A percentile compares a stretch with the other conserved stretches of the same genome.
phyloP scores from a whole-genome alignment of 1,139 yeast genomes.

The Hanseniaspora uvarum region DNA sequence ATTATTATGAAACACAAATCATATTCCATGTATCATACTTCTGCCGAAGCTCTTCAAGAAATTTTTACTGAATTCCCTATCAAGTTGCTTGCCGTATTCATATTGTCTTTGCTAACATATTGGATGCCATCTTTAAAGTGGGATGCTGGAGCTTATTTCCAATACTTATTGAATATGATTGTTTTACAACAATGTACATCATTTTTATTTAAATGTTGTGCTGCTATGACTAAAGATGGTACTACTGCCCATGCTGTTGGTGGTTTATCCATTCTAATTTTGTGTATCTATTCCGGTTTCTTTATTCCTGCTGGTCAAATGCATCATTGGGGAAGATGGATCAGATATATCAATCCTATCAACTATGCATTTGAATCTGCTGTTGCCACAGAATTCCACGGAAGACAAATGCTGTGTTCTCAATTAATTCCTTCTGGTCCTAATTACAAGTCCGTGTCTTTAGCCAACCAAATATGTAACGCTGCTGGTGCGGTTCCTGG shows the following conservation, averaged over 20 bases:
- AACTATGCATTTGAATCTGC: conserved; percentile 47
- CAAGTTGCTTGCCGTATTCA: conserved; percentile 39
- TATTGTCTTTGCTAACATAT: conserved; percentile 43
- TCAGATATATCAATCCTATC: conserved; percentile 48
- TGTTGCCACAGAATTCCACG: conserved; percentile 49
- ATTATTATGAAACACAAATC: conserved; percentile 53
- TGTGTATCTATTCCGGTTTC: conserved; percentile 51
- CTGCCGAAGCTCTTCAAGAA: conserved; percentile 54
- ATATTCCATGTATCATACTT: conserved; percentile 54
- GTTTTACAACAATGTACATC: conserved; percentile 43
- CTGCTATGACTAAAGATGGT: conserved; percentile 45
- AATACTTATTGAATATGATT: conserved; percentile 42
- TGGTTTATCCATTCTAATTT: conserved; percentile 43
- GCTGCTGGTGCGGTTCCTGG: conserved; percentile 42
- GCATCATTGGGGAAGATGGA: conserved; percentile 60
- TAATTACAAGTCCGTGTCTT: conserved; percentile 36
- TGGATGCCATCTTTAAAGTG: conserved; percentile 49
- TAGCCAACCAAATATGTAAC: conserved; percentile 41
- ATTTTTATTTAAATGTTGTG: conserved; percentile 50
- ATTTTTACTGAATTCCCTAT: conserved; percentile 50
- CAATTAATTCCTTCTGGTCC: conserved; percentile 44
- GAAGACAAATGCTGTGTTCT: conserved; percentile 41
- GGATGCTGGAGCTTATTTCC: conserved; percentile 54
- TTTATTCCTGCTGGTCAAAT: conserved; percentile 47
- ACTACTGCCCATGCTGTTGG: conserved; percentile 55